phyloP scores from a whole-genome alignment of 108 stramenopile species.

The Parmales sp. region DNA sequence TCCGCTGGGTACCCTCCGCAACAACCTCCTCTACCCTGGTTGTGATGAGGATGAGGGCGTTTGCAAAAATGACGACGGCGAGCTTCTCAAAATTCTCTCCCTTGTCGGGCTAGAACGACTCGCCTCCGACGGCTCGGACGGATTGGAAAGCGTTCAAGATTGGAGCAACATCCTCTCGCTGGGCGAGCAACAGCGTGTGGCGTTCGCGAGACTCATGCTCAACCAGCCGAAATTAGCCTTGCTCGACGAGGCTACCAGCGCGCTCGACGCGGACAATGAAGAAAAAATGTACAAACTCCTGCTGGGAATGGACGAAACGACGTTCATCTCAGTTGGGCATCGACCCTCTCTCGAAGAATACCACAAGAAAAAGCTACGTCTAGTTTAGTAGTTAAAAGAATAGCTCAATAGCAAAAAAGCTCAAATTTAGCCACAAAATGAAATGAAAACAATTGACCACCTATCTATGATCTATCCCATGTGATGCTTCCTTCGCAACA shows the following conservation, averaged over 20 bases:
- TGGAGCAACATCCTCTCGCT: slow-evolving; percentile 82
- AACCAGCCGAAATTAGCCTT: slow-evolving; percentile 77
- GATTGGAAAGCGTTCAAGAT: slow-evolving; percentile 60
- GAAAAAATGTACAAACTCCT: slow-evolving; percentile 74
- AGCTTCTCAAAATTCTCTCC: slow-evolving; percentile 39
- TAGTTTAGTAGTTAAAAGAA: no score
- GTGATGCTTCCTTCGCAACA: not conserved
- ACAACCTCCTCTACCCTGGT: slow-evolving; percentile 79
- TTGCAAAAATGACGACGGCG: slow-evolving; percentile 37
- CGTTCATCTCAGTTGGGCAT: slow-evolving; percentile 86
- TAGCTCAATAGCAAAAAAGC: no score
- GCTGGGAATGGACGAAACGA: slow-evolving; percentile 37
- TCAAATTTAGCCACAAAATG: no score
- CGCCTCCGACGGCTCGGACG: slow-evolving; percentile 66
- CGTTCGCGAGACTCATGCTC: slow-evolving; percentile 79
- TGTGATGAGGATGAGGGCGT: slow-evolving; percentile 15
- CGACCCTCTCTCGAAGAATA: slow-evolving; percentile 71
- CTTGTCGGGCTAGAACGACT: no score
- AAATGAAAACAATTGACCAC: no score
- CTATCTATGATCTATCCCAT: no score
- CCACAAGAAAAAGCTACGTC: slow-evolving; percentile 63
- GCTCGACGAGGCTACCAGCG: slow-evolving; percentile 83
- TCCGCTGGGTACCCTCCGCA: slow-evolving; percentile 68
- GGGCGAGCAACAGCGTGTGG: slow-evolving; percentile 86
- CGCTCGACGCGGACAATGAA: slow-evolving; percentile 63